phyloP scores from a whole-genome alignment of 495 filamentous ascomycete genomes.

The Haplographium delicatum region DNA sequence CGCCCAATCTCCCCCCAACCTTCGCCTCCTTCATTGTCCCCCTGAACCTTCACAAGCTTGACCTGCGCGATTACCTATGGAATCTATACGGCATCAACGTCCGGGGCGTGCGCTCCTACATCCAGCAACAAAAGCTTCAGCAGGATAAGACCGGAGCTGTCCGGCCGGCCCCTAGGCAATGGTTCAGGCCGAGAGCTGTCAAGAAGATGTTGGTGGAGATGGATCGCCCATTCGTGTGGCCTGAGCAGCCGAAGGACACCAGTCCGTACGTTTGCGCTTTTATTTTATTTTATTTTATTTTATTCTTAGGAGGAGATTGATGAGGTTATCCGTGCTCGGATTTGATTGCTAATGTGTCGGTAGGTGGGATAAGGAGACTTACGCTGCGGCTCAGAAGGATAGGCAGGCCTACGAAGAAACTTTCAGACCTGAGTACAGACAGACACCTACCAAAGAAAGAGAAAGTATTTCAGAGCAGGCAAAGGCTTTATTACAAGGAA shows the following conservation, averaged over 20 bases:
- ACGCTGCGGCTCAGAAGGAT: slow-evolving; percentile 34
- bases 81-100: slow-evolving; percentile 66
- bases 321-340: no score
- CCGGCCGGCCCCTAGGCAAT: slow-evolving; percentile 33
- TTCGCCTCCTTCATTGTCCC: slow-evolving; percentile 83
- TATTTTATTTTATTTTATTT: no score
- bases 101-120: slow-evolving; percentile 67
- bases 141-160: slow-evolving; percentile 40
- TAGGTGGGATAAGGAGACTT: slow-evolving; percentile 49
- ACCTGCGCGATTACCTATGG: slow-evolving; percentile 83
- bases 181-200: slow-evolving; percentile 55
- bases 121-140: slow-evolving; percentile 61
- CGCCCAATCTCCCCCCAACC: slow-evolving; percentile 62
- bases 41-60: slow-evolving; percentile 84
- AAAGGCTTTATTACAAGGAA: slow-evolving; percentile 46
- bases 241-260: slow-evolving; percentile 54
- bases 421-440: slow-evolving; percentile 24
- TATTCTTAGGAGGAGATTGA: slow-evolving; percentile 22
- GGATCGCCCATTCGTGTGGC: slow-evolving; percentile 78
- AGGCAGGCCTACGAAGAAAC: slow-evolving; percentile 25
- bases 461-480: slow-evolving; percentile 47
- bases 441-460: slow-evolving; percentile 31
- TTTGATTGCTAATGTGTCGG: slow-evolving; percentile 7
- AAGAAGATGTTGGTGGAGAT: slow-evolving; percentile 94
- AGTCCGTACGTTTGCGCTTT: slow-evolving; percentile 48